Evolutionary conservation across 345 rosid species (phyloP), one percentile per base, ranked within the genome.

Genomic region (Raphanus raphanistrum): DNA sequence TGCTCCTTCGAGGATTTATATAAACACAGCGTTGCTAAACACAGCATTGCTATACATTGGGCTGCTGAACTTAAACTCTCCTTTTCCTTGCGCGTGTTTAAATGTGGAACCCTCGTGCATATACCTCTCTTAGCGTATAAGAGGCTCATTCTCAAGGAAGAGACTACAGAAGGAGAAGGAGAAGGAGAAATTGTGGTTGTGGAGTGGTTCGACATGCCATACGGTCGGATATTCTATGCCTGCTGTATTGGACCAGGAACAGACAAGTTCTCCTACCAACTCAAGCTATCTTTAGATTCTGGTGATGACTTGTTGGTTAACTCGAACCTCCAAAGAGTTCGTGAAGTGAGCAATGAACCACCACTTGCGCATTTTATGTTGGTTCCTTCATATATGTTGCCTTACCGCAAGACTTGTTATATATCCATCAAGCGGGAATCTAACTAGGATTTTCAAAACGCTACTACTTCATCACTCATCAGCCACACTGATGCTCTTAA

Each of bases 181-280:
- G 52, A 43, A 27, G 57, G 33, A 61, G 71, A 43, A 26, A 3
- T 66, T 66, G 71, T 66, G 35, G 71, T 66, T 43, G 57, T 45
- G 12, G 71, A 66, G 7, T 12, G 70, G 15, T 43, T 66, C 58
- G 7, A 45, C 3, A 66, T 17, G 58, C 25, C 58, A 6, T 3
- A 52, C 8, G 26, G 58, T 52, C 58, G 10, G 10, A 52, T 15
- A 0, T 52, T 52, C 21, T 52, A 52, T 52, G 58, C 58, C 3
- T 15, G 25, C 25, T 52, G 58, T 52, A 52, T 52, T 52, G 58
- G 58, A 52, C 58, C 58, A 15, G 58, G 58, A 52, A 15, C 58
- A 52, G 58, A 52, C 25, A 16, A 52, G 58, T 52, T 15, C 58
- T 52, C 26, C 58, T 52, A 52, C 58, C 21, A 52, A 5, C 25